These are phyloP conservation scores for Mycena vitilis DNA, from an alignment of 768 basidiomycete species.

Conservation along the genomic window DNA sequence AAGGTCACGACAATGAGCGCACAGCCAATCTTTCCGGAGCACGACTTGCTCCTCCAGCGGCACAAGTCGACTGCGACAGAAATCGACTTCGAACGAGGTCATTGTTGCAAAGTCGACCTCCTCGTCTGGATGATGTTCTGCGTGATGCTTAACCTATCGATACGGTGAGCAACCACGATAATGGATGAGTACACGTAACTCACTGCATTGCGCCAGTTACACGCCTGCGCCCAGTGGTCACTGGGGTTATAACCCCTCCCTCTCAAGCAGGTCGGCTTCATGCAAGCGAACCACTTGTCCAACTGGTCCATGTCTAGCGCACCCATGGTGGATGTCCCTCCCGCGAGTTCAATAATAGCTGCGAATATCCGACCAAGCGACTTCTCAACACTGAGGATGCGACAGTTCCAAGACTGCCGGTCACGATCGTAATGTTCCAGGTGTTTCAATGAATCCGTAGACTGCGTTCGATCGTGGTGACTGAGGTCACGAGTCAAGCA, in stretches of 20 bases:
- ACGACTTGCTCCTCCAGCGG: background rate
- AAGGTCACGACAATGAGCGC: conserved; percentile 20
- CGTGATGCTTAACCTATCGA: conserved; percentile 13
- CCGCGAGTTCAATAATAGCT: conserved; percentile 2
- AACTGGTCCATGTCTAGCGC: conserved; percentile 17
- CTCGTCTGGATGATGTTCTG: conserved; percentile 12
- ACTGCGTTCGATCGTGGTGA: background rate
- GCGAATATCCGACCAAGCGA: conserved; percentile 13
- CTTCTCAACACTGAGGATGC: conserved; percentile 22
- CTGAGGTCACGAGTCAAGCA: conserved; percentile 18
- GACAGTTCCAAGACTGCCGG: conserved; percentile 15
- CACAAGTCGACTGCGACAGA: conserved; percentile 2
- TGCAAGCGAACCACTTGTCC: conserved; percentile 17
- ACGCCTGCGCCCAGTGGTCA: conserved; percentile 4
- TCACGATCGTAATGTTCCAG: conserved; percentile 16
- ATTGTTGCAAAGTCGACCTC: conserved; percentile 10
- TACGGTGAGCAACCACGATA: background rate
- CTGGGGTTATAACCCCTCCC: background rate
- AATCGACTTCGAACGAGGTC: conserved; percentile 4
- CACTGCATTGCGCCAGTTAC: conserved; percentile 19
- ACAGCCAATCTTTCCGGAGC: conserved; percentile 14
- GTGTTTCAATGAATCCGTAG: conserved; percentile 7
- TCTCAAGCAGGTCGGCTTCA: conserved; percentile 7
- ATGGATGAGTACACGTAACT: background rate
- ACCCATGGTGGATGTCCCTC: background rate